These are phyloP conservation scores for Inonotus obliquus DNA, from an alignment of 1,284 basidiomycete species.

Conservation along the genomic window DNA sequence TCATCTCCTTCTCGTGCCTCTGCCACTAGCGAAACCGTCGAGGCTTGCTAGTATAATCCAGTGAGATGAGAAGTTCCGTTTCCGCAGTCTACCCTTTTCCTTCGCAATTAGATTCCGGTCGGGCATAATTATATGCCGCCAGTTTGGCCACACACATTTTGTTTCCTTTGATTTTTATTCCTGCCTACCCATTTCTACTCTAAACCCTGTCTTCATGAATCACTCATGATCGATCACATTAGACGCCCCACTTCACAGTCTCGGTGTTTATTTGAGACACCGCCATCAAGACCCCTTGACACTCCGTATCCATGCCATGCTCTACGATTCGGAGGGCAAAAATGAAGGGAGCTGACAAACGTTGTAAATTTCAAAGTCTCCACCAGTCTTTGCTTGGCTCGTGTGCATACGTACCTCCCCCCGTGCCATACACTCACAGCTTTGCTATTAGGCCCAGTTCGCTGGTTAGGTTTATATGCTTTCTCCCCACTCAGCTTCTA, in stretches of 20 bases:
- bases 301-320: too few species aligned
- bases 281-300: too few species aligned
- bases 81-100: not conserved
- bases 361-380: too few species aligned
- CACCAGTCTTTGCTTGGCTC: too few species aligned
- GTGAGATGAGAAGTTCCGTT: not conserved
- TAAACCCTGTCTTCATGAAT: not conserved
- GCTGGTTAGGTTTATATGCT: not conserved
- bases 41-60: constrained; percentile 23
- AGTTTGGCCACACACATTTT: not conserved
- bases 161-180: not conserved
- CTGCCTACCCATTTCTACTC: not conserved
- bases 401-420: too few species aligned
- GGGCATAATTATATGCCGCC: not conserved
- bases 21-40: not conserved
- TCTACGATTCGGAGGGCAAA: too few species aligned
- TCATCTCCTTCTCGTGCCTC: constrained; percentile 16
- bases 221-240: too few species aligned
- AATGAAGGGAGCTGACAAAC: too few species aligned
- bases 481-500: not conserved
- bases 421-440: too few species aligned
- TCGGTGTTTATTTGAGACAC: too few species aligned
- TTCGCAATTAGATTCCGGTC: not conserved
- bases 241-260: too few species aligned
- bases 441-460: not conserved